phyloP scores from a whole-genome alignment of 2,329 filamentous ascomycete genomes.

The Mariannaea elegans region DNA sequence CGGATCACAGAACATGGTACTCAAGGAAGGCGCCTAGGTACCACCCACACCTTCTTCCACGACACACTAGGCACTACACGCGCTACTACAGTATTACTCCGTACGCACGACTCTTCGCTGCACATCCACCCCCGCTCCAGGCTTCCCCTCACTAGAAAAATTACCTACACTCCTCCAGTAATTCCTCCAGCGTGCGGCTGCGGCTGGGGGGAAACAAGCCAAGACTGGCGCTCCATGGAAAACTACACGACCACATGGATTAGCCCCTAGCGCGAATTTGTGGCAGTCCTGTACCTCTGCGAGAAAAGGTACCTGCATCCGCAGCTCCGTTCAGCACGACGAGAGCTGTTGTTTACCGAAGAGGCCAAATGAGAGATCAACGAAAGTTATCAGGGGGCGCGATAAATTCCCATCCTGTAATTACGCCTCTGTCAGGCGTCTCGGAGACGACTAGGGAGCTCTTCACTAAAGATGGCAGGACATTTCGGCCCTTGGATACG shows the following conservation, averaged over 20 bases:
- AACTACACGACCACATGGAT: slow-evolving; percentile 9
- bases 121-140: slow-evolving; percentile 27
- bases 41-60: not conserved
- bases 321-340: slow-evolving; percentile 21
- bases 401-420: slow-evolving; percentile 1
- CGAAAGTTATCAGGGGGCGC: slow-evolving; percentile 3
- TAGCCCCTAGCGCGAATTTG: slow-evolving; percentile 32
- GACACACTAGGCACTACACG: not conserved
- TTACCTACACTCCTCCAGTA: not conserved
- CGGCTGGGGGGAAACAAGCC: slow-evolving; percentile 18
- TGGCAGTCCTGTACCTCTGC: slow-evolving; percentile 30
- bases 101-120: not conserved
- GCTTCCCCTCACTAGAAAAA: slow-evolving; percentile 34
- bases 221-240: slow-evolving; percentile 7
- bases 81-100: not conserved
- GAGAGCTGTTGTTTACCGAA: slow-evolving; percentile 15
- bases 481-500: slow-evolving; percentile 1
- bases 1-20: not conserved
- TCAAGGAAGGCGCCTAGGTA: not conserved
- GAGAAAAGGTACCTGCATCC: slow-evolving; percentile 37
- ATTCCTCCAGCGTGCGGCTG: slow-evolving; percentile 18
- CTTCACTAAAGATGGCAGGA: slow-evolving; percentile 15
- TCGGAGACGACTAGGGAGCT: not conserved
- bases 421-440: slow-evolving; percentile 1
- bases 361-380: not conserved